Evolutionary conservation across 1,139 yeast species (phyloP).

Genomic region (Geotrichum histeridarum): DNA sequence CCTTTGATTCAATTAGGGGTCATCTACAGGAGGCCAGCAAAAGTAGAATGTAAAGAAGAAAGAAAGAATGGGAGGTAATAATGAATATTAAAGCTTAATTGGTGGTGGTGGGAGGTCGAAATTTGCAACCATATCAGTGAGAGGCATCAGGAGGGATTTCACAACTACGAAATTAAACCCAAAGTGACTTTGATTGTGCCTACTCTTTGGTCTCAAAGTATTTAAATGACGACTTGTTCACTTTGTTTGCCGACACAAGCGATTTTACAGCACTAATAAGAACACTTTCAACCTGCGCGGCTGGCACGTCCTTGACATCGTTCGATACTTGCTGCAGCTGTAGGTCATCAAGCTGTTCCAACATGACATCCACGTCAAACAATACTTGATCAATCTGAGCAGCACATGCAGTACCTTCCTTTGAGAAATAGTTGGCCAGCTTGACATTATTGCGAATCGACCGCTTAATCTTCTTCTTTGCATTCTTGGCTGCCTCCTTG

Average conservation of each 20-base stretch:
- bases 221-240: slow-evolving; percentile 17
- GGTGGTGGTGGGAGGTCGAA: background rate
- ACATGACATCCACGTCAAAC: slow-evolving; percentile 69
- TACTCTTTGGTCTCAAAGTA: slow-evolving; percentile 7
- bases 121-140: too few relatives aligned
- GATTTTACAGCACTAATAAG: slow-evolving; percentile 47
- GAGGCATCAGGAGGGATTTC: too few relatives aligned
- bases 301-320: slow-evolving; percentile 47
- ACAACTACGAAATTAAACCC: too few relatives aligned
- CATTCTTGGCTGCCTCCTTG: slow-evolving; percentile 94
- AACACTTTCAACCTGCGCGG: slow-evolving; percentile 44
- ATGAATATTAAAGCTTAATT: background rate
- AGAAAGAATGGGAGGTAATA: too few relatives aligned
- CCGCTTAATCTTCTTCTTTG: slow-evolving; percentile 97
- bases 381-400: slow-evolving; percentile 48
- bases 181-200: too few relatives aligned
- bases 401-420: slow-evolving; percentile 50
- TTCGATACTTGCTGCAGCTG: slow-evolving; percentile 66
- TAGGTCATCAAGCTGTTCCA: slow-evolving; percentile 73
- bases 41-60: too few relatives aligned
- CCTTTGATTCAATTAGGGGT: too few relatives aligned
- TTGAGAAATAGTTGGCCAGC: slow-evolving; percentile 71
- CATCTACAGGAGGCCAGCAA: too few relatives aligned
- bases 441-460: slow-evolving; percentile 75
- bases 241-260: slow-evolving; percentile 42